Evolutionary conservation across 768 basidiomycete species (phyloP), one percentile per base, ranked within the genome.

Genomic region (Pisolithus orientalis): DNA sequence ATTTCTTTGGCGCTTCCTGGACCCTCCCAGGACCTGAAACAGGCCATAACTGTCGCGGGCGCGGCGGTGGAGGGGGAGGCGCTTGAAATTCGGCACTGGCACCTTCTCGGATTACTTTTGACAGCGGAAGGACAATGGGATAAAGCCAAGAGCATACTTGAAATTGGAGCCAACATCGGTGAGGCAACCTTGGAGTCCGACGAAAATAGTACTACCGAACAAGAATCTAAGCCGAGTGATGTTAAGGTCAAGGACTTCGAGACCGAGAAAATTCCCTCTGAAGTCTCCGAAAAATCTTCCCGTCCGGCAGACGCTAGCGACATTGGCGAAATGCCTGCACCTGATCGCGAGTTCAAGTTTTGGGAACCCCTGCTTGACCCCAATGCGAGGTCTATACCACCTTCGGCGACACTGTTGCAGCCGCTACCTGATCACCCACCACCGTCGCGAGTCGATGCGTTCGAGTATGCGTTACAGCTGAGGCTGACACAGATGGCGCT

Each of bases 401-500:
- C 70, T 4, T 71, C 77, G 0, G 61, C 62, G 51, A 47, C 54
- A 21, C 68, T 87, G 17, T 71, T 84, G 16, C 65, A 67, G 7
- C 72, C 72, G 6, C 62, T 73, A 14, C 73, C 70, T 4, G 82
- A 80, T 56, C 72, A 79, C 48, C 76, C 80, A 2, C 49, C 56
- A 4, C 74, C 80, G 0, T 79, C 81, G 3, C 70, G 74, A 6
- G 72, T 76, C 21, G 84, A 89, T 38, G 61, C 75, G 10, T 87
- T 96, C 56, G 89, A 89, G 61, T 76, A 85, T 49, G 84, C 87
- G 17, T 71, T 96, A 43, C 88, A 96, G 66, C 67, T 97, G 31
- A 76, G 93, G 29, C 89, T 95, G 79, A 89, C 93, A 0, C 85
- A 90, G 62, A 83, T 87, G 45, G 82, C 85, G 6, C 70, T 97